These are phyloP conservation scores for Radiomyces spectabilis DNA, from an alignment of 192 early-diverging fungal species.

Conservation along the genomic window DNA sequence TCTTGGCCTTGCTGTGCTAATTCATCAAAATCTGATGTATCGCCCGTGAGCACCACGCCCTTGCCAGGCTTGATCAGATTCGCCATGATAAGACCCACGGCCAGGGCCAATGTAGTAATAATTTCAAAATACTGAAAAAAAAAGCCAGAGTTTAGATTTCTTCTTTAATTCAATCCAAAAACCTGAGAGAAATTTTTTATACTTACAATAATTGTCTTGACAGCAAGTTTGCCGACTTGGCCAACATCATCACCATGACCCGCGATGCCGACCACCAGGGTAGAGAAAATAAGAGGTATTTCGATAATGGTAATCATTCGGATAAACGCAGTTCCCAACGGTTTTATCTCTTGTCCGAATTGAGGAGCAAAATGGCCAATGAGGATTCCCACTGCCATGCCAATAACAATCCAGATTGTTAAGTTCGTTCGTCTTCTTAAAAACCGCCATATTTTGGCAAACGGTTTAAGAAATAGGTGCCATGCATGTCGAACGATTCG, in stretches of 20 bases:
- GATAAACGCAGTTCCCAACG: constrained; percentile 42
- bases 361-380: constrained; percentile 39
- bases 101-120: constrained; percentile 53
- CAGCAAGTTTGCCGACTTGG: constrained; percentile 49
- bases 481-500: too few species aligned
- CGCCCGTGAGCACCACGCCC: constrained; percentile 30
- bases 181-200: neutral
- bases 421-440: constrained; percentile 29
- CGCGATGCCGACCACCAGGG: constrained; percentile 64
- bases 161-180: neutral
- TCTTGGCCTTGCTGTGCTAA: constrained; percentile 8
- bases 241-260: constrained; percentile 58
- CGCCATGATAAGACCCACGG: constrained; percentile 55
- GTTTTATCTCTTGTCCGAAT: constrained; percentile 31
- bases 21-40: neutral
- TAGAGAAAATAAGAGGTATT: constrained; percentile 65
- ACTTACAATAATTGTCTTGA: constrained; percentile 53
- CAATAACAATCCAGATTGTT: constrained; percentile 44
- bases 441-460: constrained; percentile 12
- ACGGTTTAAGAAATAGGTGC: too few species aligned
- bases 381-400: constrained; percentile 39
- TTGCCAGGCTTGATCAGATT: constrained; percentile 57
- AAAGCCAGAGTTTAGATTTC: neutral
- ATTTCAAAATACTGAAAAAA: constrained; percentile 51
- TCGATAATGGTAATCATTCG: constrained; percentile 45